Evolutionary conservation across 2,329 filamentous ascomycete species (phyloP), one percentile per base, ranked within the genome.

Genomic region (Microthyrium microscopicum): DNA sequence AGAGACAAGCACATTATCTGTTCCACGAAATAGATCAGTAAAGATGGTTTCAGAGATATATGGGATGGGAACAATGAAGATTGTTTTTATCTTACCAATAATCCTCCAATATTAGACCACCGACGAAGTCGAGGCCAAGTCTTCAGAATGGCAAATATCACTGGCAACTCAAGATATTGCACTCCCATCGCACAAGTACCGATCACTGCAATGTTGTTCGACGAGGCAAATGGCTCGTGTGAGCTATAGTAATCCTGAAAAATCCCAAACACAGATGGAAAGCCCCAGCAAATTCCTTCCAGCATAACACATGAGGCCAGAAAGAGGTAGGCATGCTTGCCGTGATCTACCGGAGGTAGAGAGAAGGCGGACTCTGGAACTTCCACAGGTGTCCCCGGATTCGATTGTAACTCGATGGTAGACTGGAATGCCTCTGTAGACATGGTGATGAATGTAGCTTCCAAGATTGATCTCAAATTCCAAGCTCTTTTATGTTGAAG

Each of bases 171-270:
- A 39, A 66, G 52, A 45, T 64, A 66, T 48, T 64, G 59, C 31
- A 64, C 53, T 4, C 60, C 61, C 68, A 67, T 66, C 4, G 71
- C 61, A 35, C 65, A 70, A 2, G 73, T 79, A 1, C 76, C 76
- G 34, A 81, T 70, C 9, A 71, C 58, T 19, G 73, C 63, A 31
- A 78, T 70, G 19, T 60, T 56, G 0, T 61, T 47, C 6, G 48
- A 60, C 3, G 61, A 61, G 3, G 55, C 52, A 35, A 80, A 80
- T 2, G 69, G 66, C 4, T 61, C 60, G 37, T 73, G 61, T 2
- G 58, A 64, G 22, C 59, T 65, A 48, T 81, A 81, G 50, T 77
- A 76, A 33, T 74, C 64, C 42, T 80, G 73, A 45, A 82, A 80
- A 17, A 82, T 63, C 27, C 76, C 77, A 47, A 74, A 82, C 0